Conservation (phyloP, 108 stramenopile species). For the Pseudonitzschia delicatissima region DNA sequence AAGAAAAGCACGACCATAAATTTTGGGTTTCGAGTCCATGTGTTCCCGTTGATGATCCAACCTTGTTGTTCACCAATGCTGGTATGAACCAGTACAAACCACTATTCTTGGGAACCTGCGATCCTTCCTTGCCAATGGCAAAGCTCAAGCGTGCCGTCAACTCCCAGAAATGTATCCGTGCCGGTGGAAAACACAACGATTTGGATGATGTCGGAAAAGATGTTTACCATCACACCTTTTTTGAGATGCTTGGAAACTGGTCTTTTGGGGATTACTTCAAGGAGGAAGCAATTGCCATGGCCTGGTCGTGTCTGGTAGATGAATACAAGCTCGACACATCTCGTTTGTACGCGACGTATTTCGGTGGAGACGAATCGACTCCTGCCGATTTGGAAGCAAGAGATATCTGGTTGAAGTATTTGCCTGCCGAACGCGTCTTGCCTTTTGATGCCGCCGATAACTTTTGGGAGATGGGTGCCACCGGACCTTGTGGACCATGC, state of each 20-base stretch:
- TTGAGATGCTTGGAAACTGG: slow-evolving; percentile 99
- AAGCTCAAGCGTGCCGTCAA: slow-evolving; percentile 91
- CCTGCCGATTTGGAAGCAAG: slow-evolving; percentile 90
- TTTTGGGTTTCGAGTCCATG: slow-evolving; percentile 92
- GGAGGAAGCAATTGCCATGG: slow-evolving; percentile 93
- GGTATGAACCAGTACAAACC: slow-evolving; percentile 99
- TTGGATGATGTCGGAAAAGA: slow-evolving; percentile 99
- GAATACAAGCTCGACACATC: slow-evolving; percentile 79
- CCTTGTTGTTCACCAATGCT: slow-evolving; percentile 98
- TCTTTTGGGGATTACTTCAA: slow-evolving; percentile 99
- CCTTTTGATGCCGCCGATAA: slow-evolving; percentile 96
- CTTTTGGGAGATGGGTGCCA: slow-evolving; percentile 99
- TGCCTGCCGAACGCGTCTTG: slow-evolving; percentile 90
- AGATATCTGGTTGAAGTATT: slow-evolving; percentile 88
- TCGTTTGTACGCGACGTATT: slow-evolving; percentile 97
- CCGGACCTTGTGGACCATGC: slow-evolving; percentile 99
- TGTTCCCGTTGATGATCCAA: slow-evolving; percentile 99
- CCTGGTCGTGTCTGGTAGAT: slow-evolving; percentile 95
- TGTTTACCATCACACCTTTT: slow-evolving; percentile 99
- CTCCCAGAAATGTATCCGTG: slow-evolving; percentile 99
- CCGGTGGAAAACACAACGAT: slow-evolving; percentile 99
- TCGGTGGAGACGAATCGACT: slow-evolving; percentile 92
- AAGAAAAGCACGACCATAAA: slow-evolving; percentile 72
- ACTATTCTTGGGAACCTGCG: slow-evolving; percentile 93
- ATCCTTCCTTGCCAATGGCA: slow-evolving; percentile 86